Base-by-base conservation (phyloP, 2,329 filamentous ascomycete genomes). In the Daldinia sp. region DNA sequence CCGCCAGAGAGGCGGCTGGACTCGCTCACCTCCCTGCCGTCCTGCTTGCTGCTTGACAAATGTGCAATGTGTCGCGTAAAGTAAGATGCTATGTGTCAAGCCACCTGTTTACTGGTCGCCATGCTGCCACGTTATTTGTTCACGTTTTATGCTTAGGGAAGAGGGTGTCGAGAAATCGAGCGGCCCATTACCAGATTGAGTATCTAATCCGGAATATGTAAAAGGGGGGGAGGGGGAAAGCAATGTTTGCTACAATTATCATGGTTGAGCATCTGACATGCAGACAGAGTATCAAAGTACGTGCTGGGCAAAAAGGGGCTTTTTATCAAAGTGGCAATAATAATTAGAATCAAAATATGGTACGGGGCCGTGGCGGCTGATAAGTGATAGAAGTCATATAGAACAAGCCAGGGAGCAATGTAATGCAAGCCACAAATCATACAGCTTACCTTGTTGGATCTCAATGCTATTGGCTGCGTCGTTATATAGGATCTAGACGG, bases 361-460 rank as follows among this genome's bases (percentile, higher is more conserved):
- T 43, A 29, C 25, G 8, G n/a, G 9, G 5, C 27, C 23, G 50
- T 51, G 47, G 34, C 45, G 23, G 17, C 34, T 34, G 55, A 61
- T 64, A 64, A 49, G 25, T 61, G 58, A 55, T 55, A 48, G 29
- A 48, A 48, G 29, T 17, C 48, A 41, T 30, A 37, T 54, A 47
- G 34, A 30, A 39, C 17, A 61, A 61, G 50, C 39, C 53, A 54
- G 51, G 37, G 49, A 32, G 45, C 23, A 29, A 48, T 48, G 47
- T 55, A 35, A 66, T 66, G 63, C 63, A 66, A 66, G 60, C 63
- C 60, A 66, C 63, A 61, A 29, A n/a, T 41, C 34, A 45, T 19
- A 48, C 32, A 37, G 25, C 19, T 34, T 29, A 53, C 32, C 35
- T 39, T 32, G 5, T n/a, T 49, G 17, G 34, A 51, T 21, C 30